Conservation (phyloP, 106 monocot species). For the Dendrobium chrysotoxum region DNA sequence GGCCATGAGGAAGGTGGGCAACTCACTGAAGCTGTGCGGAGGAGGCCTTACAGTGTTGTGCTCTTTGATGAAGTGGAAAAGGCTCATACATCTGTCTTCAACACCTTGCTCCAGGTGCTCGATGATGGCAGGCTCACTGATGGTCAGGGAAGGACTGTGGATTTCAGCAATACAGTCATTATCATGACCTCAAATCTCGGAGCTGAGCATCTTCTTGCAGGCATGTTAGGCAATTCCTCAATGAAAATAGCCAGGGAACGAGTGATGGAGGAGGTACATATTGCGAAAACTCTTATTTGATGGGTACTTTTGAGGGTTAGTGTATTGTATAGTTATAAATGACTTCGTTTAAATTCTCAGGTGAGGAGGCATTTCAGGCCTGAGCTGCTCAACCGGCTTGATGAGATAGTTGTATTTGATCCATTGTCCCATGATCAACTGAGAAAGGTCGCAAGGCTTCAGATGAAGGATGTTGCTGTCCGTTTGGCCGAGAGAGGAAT, state of each 20-base stretch:
- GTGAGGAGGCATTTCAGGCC: slow-evolving; percentile 62
- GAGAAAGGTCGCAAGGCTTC: slow-evolving; percentile 54
- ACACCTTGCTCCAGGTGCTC: slow-evolving; percentile 63
- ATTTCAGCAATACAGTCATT: slow-evolving; percentile 63
- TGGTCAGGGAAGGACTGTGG: slow-evolving; percentile 67
- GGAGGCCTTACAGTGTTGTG: slow-evolving; percentile 59
- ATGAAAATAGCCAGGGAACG: slow-evolving; percentile 41
- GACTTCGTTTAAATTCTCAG: slow-evolving; percentile 9
- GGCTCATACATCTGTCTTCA: slow-evolving; percentile 58
- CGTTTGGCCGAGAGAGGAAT: slow-evolving; percentile 58
- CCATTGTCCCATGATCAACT: slow-evolving; percentile 71
- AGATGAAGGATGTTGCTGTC: slow-evolving; percentile 61
- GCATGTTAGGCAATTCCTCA: slow-evolving; percentile 38
- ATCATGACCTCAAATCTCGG: slow-evolving; percentile 85
- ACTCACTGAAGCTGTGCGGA: slow-evolving; percentile 56
- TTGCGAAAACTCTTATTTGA: no score
- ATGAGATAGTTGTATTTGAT: slow-evolving; percentile 75
- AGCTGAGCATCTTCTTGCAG: slow-evolving; percentile 60
- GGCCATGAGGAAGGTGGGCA: slow-evolving; percentile 80
- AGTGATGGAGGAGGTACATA: slow-evolving; percentile 51
- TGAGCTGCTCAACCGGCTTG: slow-evolving; percentile 56
- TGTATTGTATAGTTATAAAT: background rate
- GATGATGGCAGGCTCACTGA: slow-evolving; percentile 71
- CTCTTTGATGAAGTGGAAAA: slow-evolving; percentile 85
- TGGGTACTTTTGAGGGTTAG: background rate